Evolutionary conservation across 176 grass and related monocot species (phyloP).

Genomic region (Eremochloa ophiuroides): DNA sequence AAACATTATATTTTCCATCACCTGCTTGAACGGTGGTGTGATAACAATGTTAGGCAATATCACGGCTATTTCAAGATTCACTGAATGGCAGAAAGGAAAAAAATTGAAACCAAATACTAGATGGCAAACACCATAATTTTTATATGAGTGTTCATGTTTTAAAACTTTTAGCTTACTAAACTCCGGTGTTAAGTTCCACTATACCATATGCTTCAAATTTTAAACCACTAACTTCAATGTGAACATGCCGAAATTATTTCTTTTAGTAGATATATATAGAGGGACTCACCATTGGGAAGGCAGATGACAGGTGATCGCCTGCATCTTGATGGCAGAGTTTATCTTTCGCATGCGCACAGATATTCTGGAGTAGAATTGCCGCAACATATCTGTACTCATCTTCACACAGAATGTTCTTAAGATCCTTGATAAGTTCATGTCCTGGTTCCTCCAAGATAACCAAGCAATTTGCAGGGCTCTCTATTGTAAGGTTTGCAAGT

Average conservation of each 20-base stretch:
- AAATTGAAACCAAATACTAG: neutral
- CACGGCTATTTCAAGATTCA: neutral
- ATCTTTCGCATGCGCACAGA: neutral
- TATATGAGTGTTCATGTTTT: neutral
- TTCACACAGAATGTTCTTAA: neutral
- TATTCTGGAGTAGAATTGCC: neutral
- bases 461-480: too few species aligned
- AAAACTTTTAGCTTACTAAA: neutral
- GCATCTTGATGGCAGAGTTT: neutral
- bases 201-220: neutral
- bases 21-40: neutral
- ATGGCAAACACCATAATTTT: neutral
- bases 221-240: neutral
- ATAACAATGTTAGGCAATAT: neutral
- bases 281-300: neutral
- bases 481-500: too few species aligned
- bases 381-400: neutral
- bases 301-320: neutral
- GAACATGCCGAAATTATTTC: neutral
- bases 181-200: neutral
- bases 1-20: neutral
- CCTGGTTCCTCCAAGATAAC: too few species aligned
- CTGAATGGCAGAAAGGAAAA: too few species aligned
- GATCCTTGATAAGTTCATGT: too few species aligned
- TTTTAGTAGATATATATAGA: neutral